These are phyloP conservation scores for Helicostylum pulchrum DNA, from an alignment of 192 early-diverging fungal species.

Conservation along the genomic window DNA sequence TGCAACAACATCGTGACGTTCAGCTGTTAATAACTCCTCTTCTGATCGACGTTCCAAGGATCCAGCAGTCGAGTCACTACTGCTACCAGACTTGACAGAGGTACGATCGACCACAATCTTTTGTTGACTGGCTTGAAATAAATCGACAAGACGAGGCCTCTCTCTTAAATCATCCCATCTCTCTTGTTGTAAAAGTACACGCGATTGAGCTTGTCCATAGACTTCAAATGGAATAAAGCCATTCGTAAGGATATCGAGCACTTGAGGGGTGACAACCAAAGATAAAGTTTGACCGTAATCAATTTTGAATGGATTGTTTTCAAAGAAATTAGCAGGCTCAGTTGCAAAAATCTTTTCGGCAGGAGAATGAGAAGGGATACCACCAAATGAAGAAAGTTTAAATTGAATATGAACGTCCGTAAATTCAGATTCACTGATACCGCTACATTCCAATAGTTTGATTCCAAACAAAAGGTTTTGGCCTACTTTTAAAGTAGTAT, in stretches of 20 bases:
- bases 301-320: conserved; percentile 43
- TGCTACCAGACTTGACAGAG: conserved; percentile 10
- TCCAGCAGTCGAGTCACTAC: not conserved
- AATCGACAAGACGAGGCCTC: not conserved
- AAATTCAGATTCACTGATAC: conserved; percentile 57
- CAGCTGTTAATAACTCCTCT: conserved; percentile 61
- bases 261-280: conserved; percentile 29
- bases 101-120: not conserved
- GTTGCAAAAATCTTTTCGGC: conserved; percentile 59
- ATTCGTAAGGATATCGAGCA: conserved; percentile 21
- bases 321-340: conserved; percentile 55
- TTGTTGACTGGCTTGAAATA: not conserved
- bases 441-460: conserved; percentile 52
- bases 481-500: conserved; percentile 40
- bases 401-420: conserved; percentile 74
- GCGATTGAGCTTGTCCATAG: conserved; percentile 44
- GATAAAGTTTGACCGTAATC: conserved; percentile 50
- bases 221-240: conserved; percentile 47
- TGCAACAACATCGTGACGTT: conserved; percentile 65
- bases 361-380: conserved; percentile 32
- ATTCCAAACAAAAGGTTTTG: conserved; percentile 62
- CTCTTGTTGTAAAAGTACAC: conserved; percentile 41
- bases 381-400: conserved; percentile 61
- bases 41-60: conserved; percentile 34
- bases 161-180: conserved; percentile 55